Percentiles rank a stretch among this genome's conserved stretches.
Conservation (phyloP, 2,329 filamentous ascomycete species). For the Ceratocystis diversiconidia region DNA sequence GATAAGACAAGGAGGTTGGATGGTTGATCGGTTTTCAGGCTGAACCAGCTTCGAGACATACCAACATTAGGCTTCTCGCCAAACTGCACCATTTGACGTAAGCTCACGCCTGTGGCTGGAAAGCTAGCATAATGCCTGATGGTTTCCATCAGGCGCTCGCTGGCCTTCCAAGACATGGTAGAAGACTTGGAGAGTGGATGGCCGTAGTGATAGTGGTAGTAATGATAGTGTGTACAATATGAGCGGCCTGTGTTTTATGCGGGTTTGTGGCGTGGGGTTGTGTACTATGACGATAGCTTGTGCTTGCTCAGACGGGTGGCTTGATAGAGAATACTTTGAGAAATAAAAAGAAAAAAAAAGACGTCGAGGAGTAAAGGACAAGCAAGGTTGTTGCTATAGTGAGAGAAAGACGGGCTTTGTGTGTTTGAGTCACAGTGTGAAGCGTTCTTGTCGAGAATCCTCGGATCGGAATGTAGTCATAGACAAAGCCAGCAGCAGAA, state of each 20-base stretch:
- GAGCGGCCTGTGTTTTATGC: not conserved
- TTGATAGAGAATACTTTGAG: not conserved
- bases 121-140: constrained; percentile 96
- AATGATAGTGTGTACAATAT: not conserved
- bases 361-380: not conserved
- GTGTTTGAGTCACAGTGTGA: not conserved
- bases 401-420: not conserved
- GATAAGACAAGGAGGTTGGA: not conserved
- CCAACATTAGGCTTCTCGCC: constrained; percentile 84
- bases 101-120: constrained; percentile 86
- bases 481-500: not conserved
- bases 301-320: not conserved
- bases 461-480: constrained; percentile 1
- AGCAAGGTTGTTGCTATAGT: not conserved
- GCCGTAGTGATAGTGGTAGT: not conserved
- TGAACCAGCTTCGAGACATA: constrained; percentile 30
- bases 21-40: not conserved
- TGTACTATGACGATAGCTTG: not conserved
- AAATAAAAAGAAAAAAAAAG: not conserved
- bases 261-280: not conserved
- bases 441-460: not conserved
- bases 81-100: constrained; percentile 98
- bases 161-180: constrained; percentile 86
- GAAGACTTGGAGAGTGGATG: constrained; percentile 15
- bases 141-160: constrained; percentile 83